Conservation (phyloP, 106 monocot genomes). For the Acorus gramineus region DNA sequence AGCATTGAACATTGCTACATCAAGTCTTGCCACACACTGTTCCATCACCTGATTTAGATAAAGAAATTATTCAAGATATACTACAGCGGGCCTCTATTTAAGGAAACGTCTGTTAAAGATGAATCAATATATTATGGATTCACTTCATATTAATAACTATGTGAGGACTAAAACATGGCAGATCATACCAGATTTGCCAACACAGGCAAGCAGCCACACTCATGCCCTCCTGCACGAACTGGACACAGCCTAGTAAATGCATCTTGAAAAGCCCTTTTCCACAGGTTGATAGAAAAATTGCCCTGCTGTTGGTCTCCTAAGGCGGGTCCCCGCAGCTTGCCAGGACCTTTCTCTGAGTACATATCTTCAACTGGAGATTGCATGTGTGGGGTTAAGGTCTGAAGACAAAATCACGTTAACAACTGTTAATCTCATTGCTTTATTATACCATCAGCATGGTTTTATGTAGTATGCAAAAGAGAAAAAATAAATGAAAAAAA, state of each 20-base stretch:
- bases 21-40: slow-evolving; percentile 75
- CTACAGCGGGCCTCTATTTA: no score
- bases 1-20: slow-evolving; percentile 99
- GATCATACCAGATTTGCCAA: slow-evolving; percentile 63
- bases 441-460: no score
- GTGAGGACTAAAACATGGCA: no score
- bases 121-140: no score
- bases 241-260: slow-evolving; percentile 76
- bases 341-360: slow-evolving; percentile 15
- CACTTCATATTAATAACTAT: no score
- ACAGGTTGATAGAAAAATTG: slow-evolving; percentile 67
- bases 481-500: background rate
- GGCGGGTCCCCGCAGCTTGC: slow-evolving; percentile 36
- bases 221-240: slow-evolving; percentile 72
- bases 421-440: no score
- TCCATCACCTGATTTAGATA: slow-evolving; percentile 65
- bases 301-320: slow-evolving; percentile 64
- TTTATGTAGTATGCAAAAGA: no score
- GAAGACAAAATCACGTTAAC: slow-evolving; percentile 10
- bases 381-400: slow-evolving; percentile 87
- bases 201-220: slow-evolving; percentile 91
- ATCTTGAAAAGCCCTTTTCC: slow-evolving; percentile 85
- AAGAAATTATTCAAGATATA: no score
- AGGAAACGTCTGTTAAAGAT: no score
- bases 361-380: slow-evolving; percentile 55